Conservation (phyloP, 805 yeast species). For the Kodamaea jinghongensis region DNA sequence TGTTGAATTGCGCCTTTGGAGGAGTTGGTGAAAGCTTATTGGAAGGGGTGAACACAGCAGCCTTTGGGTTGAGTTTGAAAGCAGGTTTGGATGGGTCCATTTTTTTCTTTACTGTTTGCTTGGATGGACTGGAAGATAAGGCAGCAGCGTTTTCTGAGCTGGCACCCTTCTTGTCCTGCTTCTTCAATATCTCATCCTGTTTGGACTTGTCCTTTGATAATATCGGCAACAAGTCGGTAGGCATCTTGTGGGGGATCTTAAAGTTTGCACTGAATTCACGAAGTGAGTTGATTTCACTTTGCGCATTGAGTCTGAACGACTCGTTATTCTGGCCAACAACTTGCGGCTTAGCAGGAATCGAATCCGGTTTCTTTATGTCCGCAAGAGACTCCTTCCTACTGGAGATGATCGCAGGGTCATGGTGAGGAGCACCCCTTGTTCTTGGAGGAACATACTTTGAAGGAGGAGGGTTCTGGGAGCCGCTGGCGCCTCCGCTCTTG, state of each 20-base stretch:
- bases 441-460: constrained; percentile 54
- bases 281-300: constrained; percentile 65
- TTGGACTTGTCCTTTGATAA: constrained; percentile 64
- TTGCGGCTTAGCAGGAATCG: constrained; percentile 33
- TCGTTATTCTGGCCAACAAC: constrained; percentile 26
- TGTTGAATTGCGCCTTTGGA: constrained; percentile 21
- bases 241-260: constrained; percentile 61
- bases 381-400: constrained; percentile 22
- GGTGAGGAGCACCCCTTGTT: constrained; percentile 47
- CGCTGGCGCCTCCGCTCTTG: constrained; percentile 21
- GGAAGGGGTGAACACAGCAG: constrained; percentile 61
- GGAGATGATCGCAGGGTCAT: constrained; percentile 66
- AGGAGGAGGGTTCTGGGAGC: constrained; percentile 10
- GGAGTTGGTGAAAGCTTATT: constrained; percentile 26
- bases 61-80: constrained; percentile 69
- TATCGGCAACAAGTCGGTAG: constrained; percentile 67
- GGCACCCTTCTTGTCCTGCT: constrained; percentile 22
- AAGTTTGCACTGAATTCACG: constrained; percentile 79
- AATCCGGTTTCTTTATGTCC: constrained; percentile 21
- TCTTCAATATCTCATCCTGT: constrained; percentile 57
- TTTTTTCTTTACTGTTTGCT: constrained; percentile 36
- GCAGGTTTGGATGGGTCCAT: constrained; percentile 58
- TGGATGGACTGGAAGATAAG: constrained; percentile 10
- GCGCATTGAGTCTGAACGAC: constrained; percentile 45
- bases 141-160: constrained; percentile 4